Percentiles rank a stretch among this genome's conserved stretches.
These are phyloP conservation scores for Olyra latifolia DNA, from an alignment of 176 grass and related monocot species.

Conservation along the genomic window DNA sequence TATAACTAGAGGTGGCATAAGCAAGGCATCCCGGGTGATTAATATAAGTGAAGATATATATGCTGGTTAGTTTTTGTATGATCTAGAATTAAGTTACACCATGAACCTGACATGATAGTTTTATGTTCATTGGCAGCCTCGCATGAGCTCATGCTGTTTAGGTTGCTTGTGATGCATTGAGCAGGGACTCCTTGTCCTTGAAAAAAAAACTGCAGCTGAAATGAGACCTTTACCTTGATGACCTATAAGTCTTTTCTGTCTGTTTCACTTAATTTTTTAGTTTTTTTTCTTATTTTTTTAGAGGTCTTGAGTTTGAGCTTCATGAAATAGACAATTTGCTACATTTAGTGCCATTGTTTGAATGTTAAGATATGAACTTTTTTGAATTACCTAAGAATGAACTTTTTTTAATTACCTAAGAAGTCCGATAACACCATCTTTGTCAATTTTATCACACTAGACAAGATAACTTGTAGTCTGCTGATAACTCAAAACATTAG, in stretches of 20 bases:
- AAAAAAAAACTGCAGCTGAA: background rate
- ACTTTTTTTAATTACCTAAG: slow-evolving; percentile 2
- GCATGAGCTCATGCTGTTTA: background rate
- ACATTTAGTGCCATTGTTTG: background rate
- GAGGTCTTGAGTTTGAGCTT: background rate
- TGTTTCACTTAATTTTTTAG: too few species aligned
- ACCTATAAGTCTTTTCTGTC: background rate
- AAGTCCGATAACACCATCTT: background rate
- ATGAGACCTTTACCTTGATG: slow-evolving; percentile 8
- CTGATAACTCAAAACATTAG: background rate
- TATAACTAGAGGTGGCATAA: slow-evolving; percentile 96
- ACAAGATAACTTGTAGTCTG: background rate
- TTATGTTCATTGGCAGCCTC: background rate
- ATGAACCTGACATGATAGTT: slow-evolving; percentile 6
- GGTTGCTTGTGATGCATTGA: slow-evolving; percentile 5
- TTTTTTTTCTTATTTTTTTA: background rate
- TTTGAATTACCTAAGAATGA: too few species aligned
- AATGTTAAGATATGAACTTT: background rate
- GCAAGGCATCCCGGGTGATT: slow-evolving; percentile 96
- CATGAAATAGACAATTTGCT: background rate
- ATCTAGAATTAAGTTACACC: slow-evolving; percentile 15
- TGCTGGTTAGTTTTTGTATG: slow-evolving; percentile 72
- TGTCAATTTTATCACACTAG: background rate
- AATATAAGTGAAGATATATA: slow-evolving; percentile 99
- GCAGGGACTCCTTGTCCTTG: background rate